Evolutionary conservation across 2,329 filamentous ascomycete species (phyloP), one percentile per base, ranked within the genome.

Genomic region (Aspergillus awamori): DNA sequence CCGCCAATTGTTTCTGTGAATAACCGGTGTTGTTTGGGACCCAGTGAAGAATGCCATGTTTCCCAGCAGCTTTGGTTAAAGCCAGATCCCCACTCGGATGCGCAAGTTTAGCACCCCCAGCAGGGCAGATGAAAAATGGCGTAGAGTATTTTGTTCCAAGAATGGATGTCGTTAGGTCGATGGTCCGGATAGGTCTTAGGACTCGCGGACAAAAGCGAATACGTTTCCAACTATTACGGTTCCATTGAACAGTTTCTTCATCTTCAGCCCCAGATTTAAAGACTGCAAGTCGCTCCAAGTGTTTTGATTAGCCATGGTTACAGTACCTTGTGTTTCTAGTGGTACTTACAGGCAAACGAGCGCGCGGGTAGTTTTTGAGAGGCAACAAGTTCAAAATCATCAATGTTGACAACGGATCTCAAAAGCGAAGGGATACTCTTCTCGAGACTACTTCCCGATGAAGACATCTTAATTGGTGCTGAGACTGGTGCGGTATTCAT

Each of bases 111-210:
- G 15, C 54, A 8, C 54, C 59, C 1, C 59, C 59, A 1, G 59
- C 48, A 1, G 59, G 59, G 8, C 59, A 58, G 30, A 61, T 61
- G 13, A 61, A 61, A 8, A 58, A 58, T 1, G 59, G 59, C 4
- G 20, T 15, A 1, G 39, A 41, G 28, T 47, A 58, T 15, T 28
- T n/a, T 17, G 54, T 54, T 2, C 55, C 59, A 6, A 61, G 28
- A 4, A 61, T 54, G 2, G 59, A 47, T 15, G 39, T 38, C 8
- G 59, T 26, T 30, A 54, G 10, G 33, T 58, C 28, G 26, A 58
- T 15, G 28, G 15, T 24, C 13, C 5, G n/a, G 49, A 61, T 49
- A 8, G 54, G 54, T 8, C 55, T 48, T 2, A 58, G 30, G n/a
- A 61, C 30, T 3, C 59, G 49, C 2, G 59, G 59, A 5, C 59